Evolutionary conservation across 352 stramenopile genomes (phyloP).

Genomic region (Phytophthora podocarpi): DNA sequence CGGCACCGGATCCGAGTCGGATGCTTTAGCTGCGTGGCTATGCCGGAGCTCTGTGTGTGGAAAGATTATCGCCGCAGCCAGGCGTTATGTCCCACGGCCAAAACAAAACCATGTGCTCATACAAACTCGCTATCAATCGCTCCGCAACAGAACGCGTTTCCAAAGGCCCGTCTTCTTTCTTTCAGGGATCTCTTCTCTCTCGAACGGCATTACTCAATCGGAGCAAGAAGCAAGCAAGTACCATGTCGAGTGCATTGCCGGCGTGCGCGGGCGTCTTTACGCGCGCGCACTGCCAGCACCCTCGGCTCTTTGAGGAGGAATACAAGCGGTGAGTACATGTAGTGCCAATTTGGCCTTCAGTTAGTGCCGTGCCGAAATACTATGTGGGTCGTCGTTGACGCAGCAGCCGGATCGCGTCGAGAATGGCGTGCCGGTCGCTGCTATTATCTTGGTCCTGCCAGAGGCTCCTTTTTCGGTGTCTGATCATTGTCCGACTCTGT

Average conservation of each 20-base stretch:
- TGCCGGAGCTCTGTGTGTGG: too few species aligned
- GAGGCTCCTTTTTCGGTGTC: background rate
- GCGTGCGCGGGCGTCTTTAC: conserved; percentile 49
- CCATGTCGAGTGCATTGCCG: conserved; percentile 17
- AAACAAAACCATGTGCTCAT: conserved; percentile 10
- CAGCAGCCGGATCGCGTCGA: background rate
- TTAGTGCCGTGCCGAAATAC: conserved; percentile 16
- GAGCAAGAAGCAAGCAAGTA: background rate
- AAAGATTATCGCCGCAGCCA: conserved; percentile 2
- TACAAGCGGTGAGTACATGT: conserved; percentile 77
- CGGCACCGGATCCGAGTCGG: too few species aligned
- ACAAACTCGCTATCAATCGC: conserved; percentile 7
- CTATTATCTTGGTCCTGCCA: background rate
- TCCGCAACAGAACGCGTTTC: conserved; percentile 27
- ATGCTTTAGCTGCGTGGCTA: too few species aligned
- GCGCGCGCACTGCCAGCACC: conserved; percentile 43
- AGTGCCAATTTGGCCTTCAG: background rate
- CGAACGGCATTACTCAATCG: conserved; percentile 14
- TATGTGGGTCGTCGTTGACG: conserved; percentile 12
- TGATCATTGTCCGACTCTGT: conserved; percentile 6
- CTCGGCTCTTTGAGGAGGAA: conserved; percentile 52
- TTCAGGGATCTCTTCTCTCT: conserved; percentile 1
- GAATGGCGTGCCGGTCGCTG: background rate
- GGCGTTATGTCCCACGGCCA: conserved; percentile 22
- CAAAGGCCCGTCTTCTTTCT: conserved; percentile 19